A percentile compares a stretch with the other conserved stretches of the same genome.
phyloP scores from a whole-genome alignment of 805 yeast species.

The Phaffomyces opuntiae region DNA sequence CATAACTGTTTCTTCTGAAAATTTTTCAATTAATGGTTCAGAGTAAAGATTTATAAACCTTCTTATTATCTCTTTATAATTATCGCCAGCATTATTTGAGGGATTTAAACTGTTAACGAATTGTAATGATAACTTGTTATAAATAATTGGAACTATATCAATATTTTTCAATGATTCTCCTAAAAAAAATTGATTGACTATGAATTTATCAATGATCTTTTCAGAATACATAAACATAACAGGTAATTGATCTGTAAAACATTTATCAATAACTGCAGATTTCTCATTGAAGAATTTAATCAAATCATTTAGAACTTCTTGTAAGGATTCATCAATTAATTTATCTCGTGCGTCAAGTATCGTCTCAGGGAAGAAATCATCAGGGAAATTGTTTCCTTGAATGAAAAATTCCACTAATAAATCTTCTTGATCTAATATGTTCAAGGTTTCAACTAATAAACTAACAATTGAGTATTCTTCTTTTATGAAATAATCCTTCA shows the following conservation, averaged over 20 bases:
- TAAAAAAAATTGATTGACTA: conserved; percentile 22
- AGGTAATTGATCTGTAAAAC: conserved; percentile 34
- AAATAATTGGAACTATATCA: conserved; percentile 27
- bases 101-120: conserved; percentile 31
- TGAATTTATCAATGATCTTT: conserved; percentile 30
- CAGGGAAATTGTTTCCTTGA: conserved; percentile 28
- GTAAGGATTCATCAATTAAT: conserved; percentile 19
- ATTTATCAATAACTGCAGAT: conserved; percentile 29
- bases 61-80: conserved; percentile 22
- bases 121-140: conserved; percentile 20
- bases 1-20: conserved; percentile 25
- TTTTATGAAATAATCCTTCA: conserved; percentile 12
- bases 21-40: conserved; percentile 28
- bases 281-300: conserved; percentile 28
- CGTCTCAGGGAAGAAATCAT: conserved; percentile 24
- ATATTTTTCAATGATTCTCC: conserved; percentile 22
- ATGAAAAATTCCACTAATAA: conserved; percentile 33
- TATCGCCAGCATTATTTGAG: conserved; percentile 31
- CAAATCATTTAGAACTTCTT: conserved; percentile 22
- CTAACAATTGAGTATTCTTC: conserved; percentile 18
- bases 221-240: conserved; percentile 32
- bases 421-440: conserved; percentile 28
- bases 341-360: conserved; percentile 19
- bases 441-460: conserved; percentile 20
- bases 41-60: conserved; percentile 32